Evolutionary conservation across 2,329 filamentous ascomycete genomes (phyloP).

Genomic region (Fonsecaea monophora): DNA sequence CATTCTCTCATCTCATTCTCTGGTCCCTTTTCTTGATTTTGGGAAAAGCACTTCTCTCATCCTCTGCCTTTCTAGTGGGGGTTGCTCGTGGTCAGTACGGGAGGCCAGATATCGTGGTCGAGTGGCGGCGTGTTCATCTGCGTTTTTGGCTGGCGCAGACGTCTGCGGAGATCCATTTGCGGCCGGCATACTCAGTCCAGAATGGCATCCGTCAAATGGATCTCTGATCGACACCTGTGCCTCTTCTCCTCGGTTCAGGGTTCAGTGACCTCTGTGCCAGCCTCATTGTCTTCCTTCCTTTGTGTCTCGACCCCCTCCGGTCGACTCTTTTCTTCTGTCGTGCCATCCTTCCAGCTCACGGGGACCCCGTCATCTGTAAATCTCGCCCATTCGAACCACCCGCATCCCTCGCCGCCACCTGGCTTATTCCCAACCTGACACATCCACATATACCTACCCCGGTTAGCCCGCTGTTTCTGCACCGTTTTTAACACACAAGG

Average conservation of each 20-base stretch:
- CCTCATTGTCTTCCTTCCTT: not conserved
- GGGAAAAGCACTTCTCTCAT: too few species aligned
- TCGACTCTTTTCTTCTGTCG: not conserved
- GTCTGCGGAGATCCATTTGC: too few species aligned
- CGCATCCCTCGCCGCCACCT: constrained; percentile 62
- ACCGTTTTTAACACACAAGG: constrained; percentile 76
- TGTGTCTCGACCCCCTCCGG: not conserved
- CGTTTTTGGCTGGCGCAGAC: too few species aligned
- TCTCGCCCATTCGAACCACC: constrained; percentile 83
- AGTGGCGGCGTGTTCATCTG: too few species aligned
- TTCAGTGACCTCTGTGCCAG: not conserved
- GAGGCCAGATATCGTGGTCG: too few species aligned
- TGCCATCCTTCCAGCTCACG: constrained; percentile 56
- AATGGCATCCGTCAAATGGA: too few species aligned
- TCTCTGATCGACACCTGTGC: too few species aligned
- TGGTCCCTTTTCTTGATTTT: too few species aligned
- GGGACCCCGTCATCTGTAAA: constrained; percentile 89
- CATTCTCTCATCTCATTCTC: too few species aligned
- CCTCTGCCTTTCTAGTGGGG: too few species aligned
- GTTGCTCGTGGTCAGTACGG: too few species aligned
- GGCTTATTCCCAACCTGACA: constrained; percentile 70
- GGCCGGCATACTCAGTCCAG: too few species aligned
- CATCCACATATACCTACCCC: constrained; percentile 91
- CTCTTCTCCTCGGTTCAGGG: not conserved
- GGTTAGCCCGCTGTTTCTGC: constrained; percentile 76